These are phyloP conservation scores for Hypoxylon crocopeplum DNA, from an alignment of 495 filamentous ascomycete species.

Conservation along the genomic window DNA sequence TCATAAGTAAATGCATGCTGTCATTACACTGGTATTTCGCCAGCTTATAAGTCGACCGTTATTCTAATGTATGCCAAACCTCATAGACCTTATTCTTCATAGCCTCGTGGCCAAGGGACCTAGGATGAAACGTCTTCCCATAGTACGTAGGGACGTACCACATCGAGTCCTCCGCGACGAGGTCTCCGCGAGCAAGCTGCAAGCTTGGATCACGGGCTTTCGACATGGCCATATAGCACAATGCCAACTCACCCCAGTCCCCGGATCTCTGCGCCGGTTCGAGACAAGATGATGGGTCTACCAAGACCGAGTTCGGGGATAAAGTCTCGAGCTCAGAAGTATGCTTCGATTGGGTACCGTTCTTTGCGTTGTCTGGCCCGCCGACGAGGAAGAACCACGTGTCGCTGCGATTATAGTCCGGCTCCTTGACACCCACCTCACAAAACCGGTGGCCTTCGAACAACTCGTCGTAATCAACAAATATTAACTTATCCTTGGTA, in stretches of 20 bases:
- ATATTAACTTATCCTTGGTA: conserved; percentile 43
- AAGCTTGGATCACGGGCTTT: conserved; percentile 40
- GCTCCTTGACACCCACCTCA: conserved; percentile 51
- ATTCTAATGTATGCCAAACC: conserved; percentile 38
- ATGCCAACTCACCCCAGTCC: conserved; percentile 48
- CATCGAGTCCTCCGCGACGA: conserved; percentile 42
- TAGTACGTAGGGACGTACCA: conserved; percentile 55
- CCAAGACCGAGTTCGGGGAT: conserved; percentile 35
- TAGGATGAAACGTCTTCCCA: conserved; percentile 54
- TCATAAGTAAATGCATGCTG: no score
- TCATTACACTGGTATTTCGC: no score
- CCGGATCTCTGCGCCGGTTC: conserved; percentile 35
- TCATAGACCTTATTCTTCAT: conserved; percentile 47
- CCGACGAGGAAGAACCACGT: conserved; percentile 59
- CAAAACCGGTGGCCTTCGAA: conserved; percentile 59
- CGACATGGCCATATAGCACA: conserved; percentile 51
- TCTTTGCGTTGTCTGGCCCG: conserved; percentile 44
- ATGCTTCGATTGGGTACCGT: conserved; percentile 12
- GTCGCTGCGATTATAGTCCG: conserved; percentile 45
- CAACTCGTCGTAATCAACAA: conserved; percentile 50
- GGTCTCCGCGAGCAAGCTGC: conserved; percentile 26
- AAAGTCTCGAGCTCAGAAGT: conserved; percentile 14
- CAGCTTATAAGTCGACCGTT: no score
- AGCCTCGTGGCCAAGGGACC: conserved; percentile 43
- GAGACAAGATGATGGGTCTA: conserved; percentile 42